Base-by-base conservation (phyloP, 345 rosid genomes). In the Lepidium sativum region DNA sequence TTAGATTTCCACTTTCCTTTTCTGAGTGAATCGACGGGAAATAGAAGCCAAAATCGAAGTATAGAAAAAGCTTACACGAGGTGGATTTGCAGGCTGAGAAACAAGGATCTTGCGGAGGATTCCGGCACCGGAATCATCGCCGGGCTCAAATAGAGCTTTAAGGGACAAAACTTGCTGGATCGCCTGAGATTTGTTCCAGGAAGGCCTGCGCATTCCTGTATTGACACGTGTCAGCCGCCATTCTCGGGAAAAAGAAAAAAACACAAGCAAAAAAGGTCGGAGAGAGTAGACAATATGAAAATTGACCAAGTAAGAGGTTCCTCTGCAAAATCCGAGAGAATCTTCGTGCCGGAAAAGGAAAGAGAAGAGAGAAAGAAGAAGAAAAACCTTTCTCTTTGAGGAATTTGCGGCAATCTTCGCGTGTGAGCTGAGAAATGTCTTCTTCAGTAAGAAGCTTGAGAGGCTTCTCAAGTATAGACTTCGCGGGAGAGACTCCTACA, bases 141-240 rank as follows among this genome's bases (percentile, higher is more conserved):
- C 76, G 17, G 86, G 77, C 31, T 86, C 97, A 12, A 78, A 85
- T 18, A 91, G 76, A 59, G 91, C 90, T 77, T 91, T 91, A 31
- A 91, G 91, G 6, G 88, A 87, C n/a, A 91, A 63, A 27, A 91
- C 97, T 75, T 91, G 97, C 81, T 91, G 96, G 85, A 91, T 86
- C 82, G 97, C 97, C 77, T 91, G 97, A 53, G 97, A 91, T 75
- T 91, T 88, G 85, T 91, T 91, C 97, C 97, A 91, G 4, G 97
- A 91, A 16, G 97, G 97, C 42, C 89, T 79, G 11, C 97, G 85
- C 97, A 91, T 91, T 80, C 97, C 96, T 91, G 88, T 64, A 9
- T 38, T 47, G 75, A 74, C 87, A 80, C 87, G 83, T 82, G 80
- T 73, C 77, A 73, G 63, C 65, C 71, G 64, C 72, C 78, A 57